Base-by-base conservation (phyloP, 2,329 filamentous ascomycete genomes). In the Cercospora nicotianae region DNA sequence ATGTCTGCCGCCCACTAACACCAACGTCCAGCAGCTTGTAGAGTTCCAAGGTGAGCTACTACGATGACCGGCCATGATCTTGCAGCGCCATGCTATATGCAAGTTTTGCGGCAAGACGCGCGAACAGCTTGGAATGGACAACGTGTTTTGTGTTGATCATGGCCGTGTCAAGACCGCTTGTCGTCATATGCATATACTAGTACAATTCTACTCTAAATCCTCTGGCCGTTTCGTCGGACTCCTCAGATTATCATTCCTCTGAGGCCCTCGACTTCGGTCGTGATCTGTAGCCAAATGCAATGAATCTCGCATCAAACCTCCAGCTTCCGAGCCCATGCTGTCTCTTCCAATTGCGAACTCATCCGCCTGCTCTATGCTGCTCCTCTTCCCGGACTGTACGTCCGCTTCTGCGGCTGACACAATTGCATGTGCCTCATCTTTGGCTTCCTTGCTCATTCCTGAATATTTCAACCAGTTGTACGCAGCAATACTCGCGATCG, bases 391-490 rank as follows among this genome's bases (percentile, higher is more conserved):
- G 33, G 23, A 16, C 45, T 26, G 48, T 63, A 42, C 68, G 65
- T 60, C 66, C 9, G 79, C 79, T 57, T 76, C 76, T 64, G 80
- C 81, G 12, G 73, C 69, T 28, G 79, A 78, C 67, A 82, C 77
- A 2, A 76, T 77, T 39, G 77, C 74, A 28, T 83, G 82, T 20
- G 79, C 82, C 62, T 84, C 81, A 71, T 83, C 80, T 20, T 80
- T 79, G 1, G 93, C 92, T 12, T 97, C 91, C 64, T 86, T 82
- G 58, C 92, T 87, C 95, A 99, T 97, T 80, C 91, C 92, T 60
- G 84, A 85, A 70, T 98, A 92, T 79, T 99, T 98, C 79, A 98
- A 89, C 77, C 92, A 97, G 77, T 99, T 99, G 81, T 99, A 99
- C 13, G 89, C 88, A 5, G 84, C 89, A 71, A 99, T 99, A 71